Percentiles rank a stretch among this genome's conserved stretches.
These are phyloP conservation scores for Globisporangium polare DNA, from an alignment of 352 stramenopile species.

Conservation along the genomic window DNA sequence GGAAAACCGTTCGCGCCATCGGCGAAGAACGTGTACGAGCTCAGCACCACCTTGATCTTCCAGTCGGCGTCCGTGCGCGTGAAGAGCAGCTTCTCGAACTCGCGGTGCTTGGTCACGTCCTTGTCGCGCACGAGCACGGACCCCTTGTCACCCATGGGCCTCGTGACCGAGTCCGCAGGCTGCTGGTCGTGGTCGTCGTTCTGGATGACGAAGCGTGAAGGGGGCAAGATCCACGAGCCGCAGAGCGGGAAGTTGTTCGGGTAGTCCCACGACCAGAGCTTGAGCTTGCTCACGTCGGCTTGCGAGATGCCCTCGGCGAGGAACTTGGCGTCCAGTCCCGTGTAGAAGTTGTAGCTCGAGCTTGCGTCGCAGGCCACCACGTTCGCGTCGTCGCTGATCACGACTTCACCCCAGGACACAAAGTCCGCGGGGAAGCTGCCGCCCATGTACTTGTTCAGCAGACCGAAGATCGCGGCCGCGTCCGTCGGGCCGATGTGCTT, in stretches of 20 bases:
- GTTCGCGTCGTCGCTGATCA: constrained; percentile 29
- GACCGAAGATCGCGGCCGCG: constrained; percentile 41
- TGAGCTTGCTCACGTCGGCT: constrained; percentile 57
- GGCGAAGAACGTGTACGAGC: constrained; percentile 51
- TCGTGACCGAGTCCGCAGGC: constrained; percentile 34
- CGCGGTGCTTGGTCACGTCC: constrained; percentile 42
- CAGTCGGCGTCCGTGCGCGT: constrained; percentile 48
- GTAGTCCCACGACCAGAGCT: constrained; percentile 77
- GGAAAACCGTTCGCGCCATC: constrained; percentile 49
- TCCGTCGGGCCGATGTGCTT: constrained; percentile 61
- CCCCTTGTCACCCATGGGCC: constrained; percentile 45
- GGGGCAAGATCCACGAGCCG: constrained; percentile 51
- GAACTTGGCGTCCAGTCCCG: constrained; percentile 39
- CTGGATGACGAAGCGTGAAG: constrained; percentile 61
- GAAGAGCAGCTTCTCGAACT: constrained; percentile 58
- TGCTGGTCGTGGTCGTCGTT: constrained; percentile 77
- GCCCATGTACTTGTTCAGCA: constrained; percentile 55
- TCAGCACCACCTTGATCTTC: constrained; percentile 66
- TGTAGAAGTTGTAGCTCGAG: constrained; percentile 62
- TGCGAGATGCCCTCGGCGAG: constrained; percentile 38
- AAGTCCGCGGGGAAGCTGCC: constrained; percentile 55
- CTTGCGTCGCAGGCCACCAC: constrained; percentile 45
- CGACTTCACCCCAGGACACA: constrained; percentile 53
- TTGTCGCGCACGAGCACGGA: constrained; percentile 54
- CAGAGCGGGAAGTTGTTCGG: constrained; percentile 47